These are phyloP conservation scores for Blastomyces emzantsi DNA, from an alignment of 2,329 filamentous ascomycete species.

Conservation along the genomic window DNA sequence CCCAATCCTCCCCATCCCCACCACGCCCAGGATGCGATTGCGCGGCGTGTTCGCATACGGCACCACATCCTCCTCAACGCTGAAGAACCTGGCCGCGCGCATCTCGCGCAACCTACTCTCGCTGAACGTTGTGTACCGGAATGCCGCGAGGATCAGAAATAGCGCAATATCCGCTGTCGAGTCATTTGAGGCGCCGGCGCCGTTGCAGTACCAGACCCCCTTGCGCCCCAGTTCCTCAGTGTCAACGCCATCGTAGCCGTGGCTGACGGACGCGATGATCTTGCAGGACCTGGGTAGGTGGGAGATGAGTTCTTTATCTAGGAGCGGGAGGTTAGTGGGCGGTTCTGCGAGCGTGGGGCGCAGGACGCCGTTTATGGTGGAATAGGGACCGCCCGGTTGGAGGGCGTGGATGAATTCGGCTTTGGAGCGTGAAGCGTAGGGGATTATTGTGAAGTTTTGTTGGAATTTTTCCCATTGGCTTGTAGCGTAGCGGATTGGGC, in stretches of 20 bases:
- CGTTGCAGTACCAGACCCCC: constrained; percentile 17
- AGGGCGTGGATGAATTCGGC: constrained; percentile 13
- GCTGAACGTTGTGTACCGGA: constrained; percentile 14
- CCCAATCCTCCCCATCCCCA: constrained; percentile 17
- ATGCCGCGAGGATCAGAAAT: constrained; percentile 16
- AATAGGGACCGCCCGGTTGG: constrained; percentile 13
- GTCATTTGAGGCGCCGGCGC: constrained; percentile 14
- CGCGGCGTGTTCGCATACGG: constrained; percentile 12
- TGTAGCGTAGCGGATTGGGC: constrained; percentile 11
- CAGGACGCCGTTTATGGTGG: constrained; percentile 15
- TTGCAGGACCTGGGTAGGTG: constrained; percentile 14
- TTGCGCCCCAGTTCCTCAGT: constrained; percentile 14
- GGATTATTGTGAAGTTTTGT: constrained; percentile 15
- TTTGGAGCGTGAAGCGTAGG: constrained; percentile 12
- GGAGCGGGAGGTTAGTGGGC: constrained; percentile 9
- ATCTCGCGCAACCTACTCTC: constrained; percentile 12
- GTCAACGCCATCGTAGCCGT: constrained; percentile 17
- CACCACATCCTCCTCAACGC: constrained; percentile 11
- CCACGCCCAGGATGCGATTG: constrained; percentile 15
- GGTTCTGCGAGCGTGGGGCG: constrained; percentile 12
- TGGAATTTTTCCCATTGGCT: constrained; percentile 13
- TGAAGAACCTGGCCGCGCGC: constrained; percentile 13
- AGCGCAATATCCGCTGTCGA: constrained; percentile 16
- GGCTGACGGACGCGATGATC: constrained; percentile 16
- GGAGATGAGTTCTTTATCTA: constrained; percentile 15